Evolutionary conservation across 2,329 filamentous ascomycete genomes (phyloP).

Genomic region (Chrysosphaeria jannelii): DNA sequence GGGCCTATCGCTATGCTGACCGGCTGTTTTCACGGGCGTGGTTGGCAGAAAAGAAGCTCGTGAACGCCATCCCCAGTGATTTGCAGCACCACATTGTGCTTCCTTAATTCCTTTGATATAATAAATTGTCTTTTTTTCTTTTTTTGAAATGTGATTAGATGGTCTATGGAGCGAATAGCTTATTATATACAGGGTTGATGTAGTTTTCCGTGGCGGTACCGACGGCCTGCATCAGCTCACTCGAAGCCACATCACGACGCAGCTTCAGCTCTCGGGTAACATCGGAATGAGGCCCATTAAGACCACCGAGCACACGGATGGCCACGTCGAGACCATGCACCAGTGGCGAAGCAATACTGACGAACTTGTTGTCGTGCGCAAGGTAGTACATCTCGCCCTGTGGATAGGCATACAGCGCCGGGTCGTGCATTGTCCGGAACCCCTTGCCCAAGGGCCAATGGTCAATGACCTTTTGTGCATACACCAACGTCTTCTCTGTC

Average conservation of each 20-base stretch:
- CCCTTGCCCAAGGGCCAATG: slow-evolving; percentile 13
- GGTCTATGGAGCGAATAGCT: slow-evolving; percentile 2
- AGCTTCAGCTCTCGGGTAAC: slow-evolving; percentile 11
- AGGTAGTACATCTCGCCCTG: slow-evolving; percentile 9
- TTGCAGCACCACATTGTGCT: slow-evolving; percentile 85
- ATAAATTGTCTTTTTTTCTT: background rate
- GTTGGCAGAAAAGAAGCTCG: slow-evolving; percentile 60
- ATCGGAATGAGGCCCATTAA: slow-evolving; percentile 3
- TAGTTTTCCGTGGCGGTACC: slow-evolving; percentile 3
- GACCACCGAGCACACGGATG: slow-evolving; percentile 10
- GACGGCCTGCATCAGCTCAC: slow-evolving; percentile 6
- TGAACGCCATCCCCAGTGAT: slow-evolving; percentile 54
- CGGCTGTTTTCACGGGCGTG: slow-evolving; percentile 76
- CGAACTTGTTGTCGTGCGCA: slow-evolving; percentile 9
- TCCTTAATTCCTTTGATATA: slow-evolving; percentile 16
- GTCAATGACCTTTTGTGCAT: slow-evolving; percentile 8
- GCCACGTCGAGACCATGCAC: slow-evolving; percentile 16
- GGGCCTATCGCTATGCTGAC: slow-evolving; percentile 92
- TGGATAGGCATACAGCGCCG: slow-evolving; percentile 7
- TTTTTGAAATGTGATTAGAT: background rate
- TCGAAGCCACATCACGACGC: slow-evolving; percentile 9
- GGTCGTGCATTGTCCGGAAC: slow-evolving; percentile 11
- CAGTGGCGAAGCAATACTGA: slow-evolving; percentile 10
- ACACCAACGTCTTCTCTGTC: slow-evolving; percentile 8
- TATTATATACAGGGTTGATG: slow-evolving; percentile 7